A percentile compares a stretch with the other conserved stretches of the same genome.
These are phyloP conservation scores for Auricularia sp. DNA, from an alignment of 768 basidiomycete genomes.

Conservation along the genomic window DNA sequence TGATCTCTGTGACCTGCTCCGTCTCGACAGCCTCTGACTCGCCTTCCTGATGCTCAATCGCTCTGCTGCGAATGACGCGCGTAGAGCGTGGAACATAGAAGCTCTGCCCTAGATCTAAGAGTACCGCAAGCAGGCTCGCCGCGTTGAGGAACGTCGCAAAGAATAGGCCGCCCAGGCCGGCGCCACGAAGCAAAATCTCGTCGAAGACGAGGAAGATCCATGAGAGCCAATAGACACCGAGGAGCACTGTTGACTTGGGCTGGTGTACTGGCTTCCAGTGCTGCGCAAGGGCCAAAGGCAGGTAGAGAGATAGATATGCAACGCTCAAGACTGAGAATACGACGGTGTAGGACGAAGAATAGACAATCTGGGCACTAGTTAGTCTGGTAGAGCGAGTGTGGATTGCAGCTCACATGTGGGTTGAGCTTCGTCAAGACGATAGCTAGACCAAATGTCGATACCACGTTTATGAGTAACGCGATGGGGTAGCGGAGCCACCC, in stretches of 20 bases:
- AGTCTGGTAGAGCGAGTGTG: background rate
- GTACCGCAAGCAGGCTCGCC: constrained; percentile 31
- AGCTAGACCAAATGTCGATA: constrained; percentile 38
- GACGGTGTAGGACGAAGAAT: constrained; percentile 46
- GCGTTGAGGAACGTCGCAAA: constrained; percentile 47
- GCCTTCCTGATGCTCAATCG: constrained; percentile 16
- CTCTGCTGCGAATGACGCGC: constrained; percentile 24
- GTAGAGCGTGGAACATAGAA: constrained; percentile 13
- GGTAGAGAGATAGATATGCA: constrained; percentile 37
- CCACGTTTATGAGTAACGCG: constrained; percentile 35
- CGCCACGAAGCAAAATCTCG: constrained; percentile 33
- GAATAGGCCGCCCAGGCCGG: constrained; percentile 44
- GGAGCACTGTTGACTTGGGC: constrained; percentile 40
- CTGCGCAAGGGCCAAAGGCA: constrained; percentile 28
- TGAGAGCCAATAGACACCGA: constrained; percentile 46
- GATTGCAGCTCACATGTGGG: constrained; percentile 40
- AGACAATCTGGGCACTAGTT: constrained; percentile 38
- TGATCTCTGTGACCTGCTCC: constrained; percentile 35
- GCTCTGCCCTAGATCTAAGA: constrained; percentile 16
- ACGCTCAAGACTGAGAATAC: constrained; percentile 38
- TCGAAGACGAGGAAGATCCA: constrained; percentile 48
- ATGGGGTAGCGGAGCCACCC: constrained; percentile 56
- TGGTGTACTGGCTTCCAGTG: constrained; percentile 21
- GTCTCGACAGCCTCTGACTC: constrained; percentile 13
- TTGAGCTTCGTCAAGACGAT: constrained; percentile 45